These are phyloP conservation scores for Ogataea trehalophila DNA, from an alignment of 805 yeast species.

Conservation along the genomic window DNA sequence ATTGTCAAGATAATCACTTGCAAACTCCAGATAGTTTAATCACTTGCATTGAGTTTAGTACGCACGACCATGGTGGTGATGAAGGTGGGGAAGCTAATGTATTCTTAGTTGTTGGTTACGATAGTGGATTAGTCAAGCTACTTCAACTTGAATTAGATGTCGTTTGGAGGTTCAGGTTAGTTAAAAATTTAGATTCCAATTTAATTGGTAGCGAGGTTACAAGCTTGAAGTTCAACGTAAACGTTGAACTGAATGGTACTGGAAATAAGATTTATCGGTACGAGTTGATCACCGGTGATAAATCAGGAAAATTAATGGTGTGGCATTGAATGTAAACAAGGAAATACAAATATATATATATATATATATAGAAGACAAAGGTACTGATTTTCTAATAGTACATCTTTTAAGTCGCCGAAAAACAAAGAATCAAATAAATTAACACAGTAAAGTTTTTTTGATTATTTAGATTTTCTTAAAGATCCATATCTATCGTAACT, in stretches of 20 bases:
- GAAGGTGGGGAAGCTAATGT: too few species aligned
- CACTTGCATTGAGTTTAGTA: neutral
- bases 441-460: neutral
- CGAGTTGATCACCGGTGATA: conserved; percentile 50
- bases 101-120: conserved; percentile 32
- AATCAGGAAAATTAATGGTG: conserved; percentile 44
- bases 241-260: conserved; percentile 27
- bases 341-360: neutral
- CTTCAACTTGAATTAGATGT: conserved; percentile 12
- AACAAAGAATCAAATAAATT: neutral
- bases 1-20: too few species aligned
- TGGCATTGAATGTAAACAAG: conserved; percentile 32
- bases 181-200: conserved; percentile 11
- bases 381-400: too few species aligned
- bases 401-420: neutral
- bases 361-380: neutral
- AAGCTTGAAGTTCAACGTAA: conserved; percentile 31
- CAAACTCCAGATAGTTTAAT: too few species aligned
- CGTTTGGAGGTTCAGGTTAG: conserved; percentile 23
- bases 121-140: conserved; percentile 26
- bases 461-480: conserved; percentile 14
- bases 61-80: too few species aligned
- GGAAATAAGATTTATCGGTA: conserved; percentile 29
- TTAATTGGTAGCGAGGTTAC: conserved; percentile 16
- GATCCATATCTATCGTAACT: conserved; percentile 58